Base-by-base conservation (phyloP, 1,284 basidiomycete species). In the Tylopilus orsonianus region DNA sequence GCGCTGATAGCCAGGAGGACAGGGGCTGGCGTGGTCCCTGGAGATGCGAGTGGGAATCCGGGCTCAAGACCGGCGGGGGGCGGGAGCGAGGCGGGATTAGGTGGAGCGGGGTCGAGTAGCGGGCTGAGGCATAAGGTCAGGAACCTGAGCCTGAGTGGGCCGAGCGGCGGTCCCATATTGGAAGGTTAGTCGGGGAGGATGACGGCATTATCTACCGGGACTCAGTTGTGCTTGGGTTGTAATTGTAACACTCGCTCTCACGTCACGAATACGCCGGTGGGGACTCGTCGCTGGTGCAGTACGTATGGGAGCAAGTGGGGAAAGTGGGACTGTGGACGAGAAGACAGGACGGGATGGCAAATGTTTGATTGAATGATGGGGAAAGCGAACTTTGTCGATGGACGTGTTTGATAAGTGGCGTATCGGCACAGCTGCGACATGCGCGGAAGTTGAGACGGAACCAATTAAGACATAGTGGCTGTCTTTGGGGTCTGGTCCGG, bases 1-100 rank as follows among this genome's bases (percentile, higher is more conserved):
- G 93, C 93, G 55, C 76, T 98, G 59, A 85, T 98, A 56, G 87
- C 86, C 12, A 75, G 89, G 49, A 72, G 88, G 61, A 75, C 78
- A 41, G 79, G 73, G 19, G 70, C 72, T 32, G 74, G 75, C 13
- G 71, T 71, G 18, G 71, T 74, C 8, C 69, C 74, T 46, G 59
- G 69, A 59, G 53, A 59, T 55, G 47, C 62, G 41, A 56, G 63
- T 23, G 53, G 48, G 19, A 52, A 66, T 40, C 58, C 58, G 46
- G 43, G 32, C 1, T 27, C 52, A 30, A 54, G 54, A 50, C 49
- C 48, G n/a, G 50, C 48, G 46, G 60, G 41, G 29, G 64, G 59
- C 39, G 50, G 51, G 12, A n/a, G 44, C 26, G 59, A 60, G 13
- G 56, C 59, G 22, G 59, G 54, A 30, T 43, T 46, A 26, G 52